Base-by-base conservation (phyloP, 805 yeast species). In the Metschnikowia drakensbergensis region DNA sequence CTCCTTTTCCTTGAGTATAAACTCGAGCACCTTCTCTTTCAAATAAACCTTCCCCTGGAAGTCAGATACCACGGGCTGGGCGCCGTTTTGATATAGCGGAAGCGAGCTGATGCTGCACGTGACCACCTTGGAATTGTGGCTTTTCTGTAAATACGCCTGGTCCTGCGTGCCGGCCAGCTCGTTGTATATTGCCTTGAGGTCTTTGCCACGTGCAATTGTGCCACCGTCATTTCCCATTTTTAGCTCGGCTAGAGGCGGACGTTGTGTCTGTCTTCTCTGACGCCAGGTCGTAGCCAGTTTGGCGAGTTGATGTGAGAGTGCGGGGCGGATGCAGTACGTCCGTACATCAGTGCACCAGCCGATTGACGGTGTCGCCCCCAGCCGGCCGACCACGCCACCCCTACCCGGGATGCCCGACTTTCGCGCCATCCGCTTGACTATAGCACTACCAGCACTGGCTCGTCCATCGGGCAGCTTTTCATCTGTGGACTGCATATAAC, bases 191-290 rank as follows among this genome's bases (percentile, higher is more conserved):
- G 68, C 61, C 22, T 67, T 47, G 9, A 79, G 71, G 51, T 83
- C 86, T 50, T 73, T 72, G 29, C 87, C 69, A 45, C 76, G 77
- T 11, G 84, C 82, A 17, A 84, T 77, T 1, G 87, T 75, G 2
- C 91, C 89, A n/a, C 92, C 92, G 60, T 86, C 92, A 51, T 80
- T 81, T 8, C 66, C 67, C 66, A 63, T 63, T 7, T 28, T 8
- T n/a, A 22, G 13, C 23, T 33, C 8, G 23, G 11, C 30, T 28
- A 28, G 30, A 8, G 17, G 17, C 17, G 17, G 17, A 17, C 17
- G 17, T 17, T 17, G 17, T 17, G 17, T 17, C 17, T 17, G 17
- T 17, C n/a, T n/a, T 17, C 17, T 17, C 17, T 17, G 17, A 2
- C 17, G 17, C 17, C 17, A 17, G 17, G 17, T 17, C 17, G 17